These are phyloP conservation scores for Andrographis paniculata DNA, from an alignment of 305 asterid species.

Conservation along the genomic window DNA sequence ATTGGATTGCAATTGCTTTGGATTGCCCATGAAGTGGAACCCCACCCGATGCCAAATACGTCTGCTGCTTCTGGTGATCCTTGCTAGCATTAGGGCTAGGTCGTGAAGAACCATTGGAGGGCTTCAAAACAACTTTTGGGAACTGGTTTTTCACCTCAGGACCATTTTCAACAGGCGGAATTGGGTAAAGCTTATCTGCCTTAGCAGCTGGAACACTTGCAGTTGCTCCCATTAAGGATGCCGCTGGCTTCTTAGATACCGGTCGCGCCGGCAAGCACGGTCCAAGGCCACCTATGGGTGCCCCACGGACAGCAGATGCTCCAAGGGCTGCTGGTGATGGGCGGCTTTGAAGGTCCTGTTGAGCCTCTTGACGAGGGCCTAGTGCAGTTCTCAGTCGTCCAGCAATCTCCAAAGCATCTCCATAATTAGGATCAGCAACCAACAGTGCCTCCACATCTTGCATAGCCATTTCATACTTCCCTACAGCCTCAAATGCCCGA, in stretches of 20 bases:
- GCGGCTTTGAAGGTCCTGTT: slow-evolving; percentile 90
- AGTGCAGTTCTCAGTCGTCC: slow-evolving; percentile 55
- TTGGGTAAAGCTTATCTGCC: slow-evolving; percentile 47
- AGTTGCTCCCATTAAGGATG: slow-evolving; percentile 23
- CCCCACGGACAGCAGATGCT: slow-evolving; percentile 95
- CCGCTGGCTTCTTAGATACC: slow-evolving; percentile 48
- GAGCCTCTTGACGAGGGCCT: slow-evolving; percentile 73
- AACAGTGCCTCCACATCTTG: slow-evolving; percentile 65
- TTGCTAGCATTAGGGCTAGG: slow-evolving; percentile 26
- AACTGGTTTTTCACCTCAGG: slow-evolving; percentile 39
- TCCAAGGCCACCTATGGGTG: slow-evolving; percentile 84
- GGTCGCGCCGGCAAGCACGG: slow-evolving; percentile 91
- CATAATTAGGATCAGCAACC: slow-evolving; percentile 52
- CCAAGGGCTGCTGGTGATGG: slow-evolving; percentile 99
- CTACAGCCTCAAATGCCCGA: slow-evolving; percentile 74
- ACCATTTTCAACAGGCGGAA: slow-evolving; percentile 52
- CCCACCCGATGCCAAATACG: slow-evolving; percentile 16
- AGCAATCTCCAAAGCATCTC: slow-evolving; percentile 71
- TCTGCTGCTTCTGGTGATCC: slow-evolving; percentile 33
- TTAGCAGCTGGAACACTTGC: slow-evolving; percentile 32
- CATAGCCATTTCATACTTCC: slow-evolving; percentile 78
- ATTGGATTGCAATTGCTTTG: slow-evolving; percentile 25
- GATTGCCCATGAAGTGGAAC: slow-evolving; percentile 20
- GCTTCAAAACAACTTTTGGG: slow-evolving; percentile 72
- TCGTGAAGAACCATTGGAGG: slow-evolving; percentile 46